Base-by-base conservation (phyloP, 1,139 yeast genomes). In the Diutina scorzettiae region DNA sequence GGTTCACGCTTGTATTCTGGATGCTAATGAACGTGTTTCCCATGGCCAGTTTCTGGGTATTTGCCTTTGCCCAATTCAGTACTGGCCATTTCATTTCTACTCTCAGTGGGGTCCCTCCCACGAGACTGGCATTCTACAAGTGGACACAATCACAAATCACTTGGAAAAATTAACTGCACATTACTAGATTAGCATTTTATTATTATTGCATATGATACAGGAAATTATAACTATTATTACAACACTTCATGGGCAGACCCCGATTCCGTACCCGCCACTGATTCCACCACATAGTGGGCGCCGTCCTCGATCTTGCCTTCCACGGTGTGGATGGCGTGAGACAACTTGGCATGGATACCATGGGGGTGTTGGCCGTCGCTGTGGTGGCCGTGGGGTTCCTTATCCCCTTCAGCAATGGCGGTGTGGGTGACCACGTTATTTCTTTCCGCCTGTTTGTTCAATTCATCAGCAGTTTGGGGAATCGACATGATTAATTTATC, bases 1-100 rank as follows among this genome's bases (percentile, higher is more conserved):
- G 83, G 2, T 76, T 75, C 49, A 76, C 79, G 1, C 53, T 73
- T n/a, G 66, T 69, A 40, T 73, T 69, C 54, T 73, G 63, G 48
- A 48, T 63, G 41, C 51, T 73, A n/a, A 8, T 34, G 11, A n/a
- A 16, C 17, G 11, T 23, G 17, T 21, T 23, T 28, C 39, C 39
- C 18, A 16, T 34, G n/a, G 28, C 39, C 6, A n/a, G 27, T n/a
- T 23, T 34, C 6, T 34, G 39, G 39, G 16, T 34, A 11, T 34
- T 20, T 14, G 25, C 18, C 20, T 12, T 16, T 11, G 39, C 39
- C 24, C 39, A 34, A 19, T 23, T 20, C 17, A 16, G 27, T 20
- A 34, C 23, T 28, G 39, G 39, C 9, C 39, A 23, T 9, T n/a
- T 34, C 17, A 34, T 34, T 9, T 3, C 19, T 6, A 16, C 12